These are phyloP conservation scores for Beauveria medogensis DNA, from an alignment of 2,329 filamentous ascomycete genomes.

Conservation along the genomic window DNA sequence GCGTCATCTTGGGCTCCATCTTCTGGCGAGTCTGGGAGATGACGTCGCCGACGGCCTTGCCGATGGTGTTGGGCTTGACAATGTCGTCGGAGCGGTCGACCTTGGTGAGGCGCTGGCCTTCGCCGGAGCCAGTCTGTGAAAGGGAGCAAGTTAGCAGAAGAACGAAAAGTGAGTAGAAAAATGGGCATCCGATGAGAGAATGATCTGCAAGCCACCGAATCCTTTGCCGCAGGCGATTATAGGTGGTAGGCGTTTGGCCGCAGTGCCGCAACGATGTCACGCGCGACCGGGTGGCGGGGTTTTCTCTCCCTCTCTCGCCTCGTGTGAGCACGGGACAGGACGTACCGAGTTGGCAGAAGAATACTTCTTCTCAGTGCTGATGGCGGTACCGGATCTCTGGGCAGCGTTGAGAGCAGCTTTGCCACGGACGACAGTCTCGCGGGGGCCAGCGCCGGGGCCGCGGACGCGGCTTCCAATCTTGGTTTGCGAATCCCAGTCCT, in stretches of 20 bases:
- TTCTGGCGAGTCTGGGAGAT: conserved; percentile 73
- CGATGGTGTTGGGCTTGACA: conserved; percentile 91
- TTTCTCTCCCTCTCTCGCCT: background rate
- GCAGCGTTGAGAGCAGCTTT: conserved; percentile 82
- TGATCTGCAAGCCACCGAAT: background rate
- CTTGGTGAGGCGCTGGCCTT: conserved; percentile 95
- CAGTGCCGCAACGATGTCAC: background rate
- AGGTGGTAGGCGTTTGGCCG: background rate
- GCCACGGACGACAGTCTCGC: conserved; percentile 85
- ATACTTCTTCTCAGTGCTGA: conserved; percentile 89
- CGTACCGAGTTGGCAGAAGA: conserved; percentile 70
- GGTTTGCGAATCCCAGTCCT: conserved; percentile 79
- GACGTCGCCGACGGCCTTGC: conserved; percentile 69
- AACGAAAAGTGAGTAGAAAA: background rate
- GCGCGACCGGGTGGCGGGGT: background rate
- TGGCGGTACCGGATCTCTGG: conserved; percentile 65
- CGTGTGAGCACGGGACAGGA: conserved; percentile 15
- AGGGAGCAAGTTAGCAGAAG: background rate
- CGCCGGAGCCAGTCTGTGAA: conserved; percentile 30
- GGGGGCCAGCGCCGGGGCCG: conserved; percentile 55
- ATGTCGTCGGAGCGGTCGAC: conserved; percentile 97
- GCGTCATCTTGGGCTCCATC: conserved; percentile 90
- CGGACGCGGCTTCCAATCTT: conserved; percentile 88
- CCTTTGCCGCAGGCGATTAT: background rate
- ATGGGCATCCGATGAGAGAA: background rate